Evolutionary conservation across 192 early-diverging fungal species (phyloP).

Genomic region (Coemansia sp.): DNA sequence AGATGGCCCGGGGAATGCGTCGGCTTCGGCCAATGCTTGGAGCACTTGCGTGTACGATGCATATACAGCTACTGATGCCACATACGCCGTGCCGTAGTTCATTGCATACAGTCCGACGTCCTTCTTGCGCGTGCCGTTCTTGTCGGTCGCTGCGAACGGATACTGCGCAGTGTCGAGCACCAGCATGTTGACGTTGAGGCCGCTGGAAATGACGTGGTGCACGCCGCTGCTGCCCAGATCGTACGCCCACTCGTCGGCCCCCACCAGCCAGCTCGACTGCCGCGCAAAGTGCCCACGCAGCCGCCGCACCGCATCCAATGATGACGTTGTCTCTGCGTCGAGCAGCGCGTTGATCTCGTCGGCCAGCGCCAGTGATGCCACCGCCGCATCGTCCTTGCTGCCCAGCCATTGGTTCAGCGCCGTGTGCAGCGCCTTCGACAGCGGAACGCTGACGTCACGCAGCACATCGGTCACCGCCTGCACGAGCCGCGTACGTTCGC

Average conservation of each 20-base stretch:
- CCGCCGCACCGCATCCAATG: constrained; percentile 25
- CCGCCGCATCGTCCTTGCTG: constrained; percentile 55
- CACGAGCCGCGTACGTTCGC: constrained; percentile 66
- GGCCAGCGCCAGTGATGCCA: constrained; percentile 57
- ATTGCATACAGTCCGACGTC: constrained; percentile 95
- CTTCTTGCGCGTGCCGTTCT: constrained; percentile 76
- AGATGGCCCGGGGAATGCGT: constrained; percentile 83
- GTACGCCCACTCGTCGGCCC: constrained; percentile 82
- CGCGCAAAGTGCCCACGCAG: constrained; percentile 49
- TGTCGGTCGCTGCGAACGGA: constrained; percentile 55
- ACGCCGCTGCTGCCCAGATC: constrained; percentile 87
- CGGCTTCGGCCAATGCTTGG: constrained; percentile 87
- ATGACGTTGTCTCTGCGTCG: neutral
- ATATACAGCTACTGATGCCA: constrained; percentile 88
- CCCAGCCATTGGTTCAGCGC: constrained; percentile 70
- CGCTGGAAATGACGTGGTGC: constrained; percentile 84
- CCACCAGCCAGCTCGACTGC: constrained; percentile 86
- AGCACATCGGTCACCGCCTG: constrained; percentile 61
- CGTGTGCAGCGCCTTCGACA: constrained; percentile 58
- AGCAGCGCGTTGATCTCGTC: constrained; percentile 33
- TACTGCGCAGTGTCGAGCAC: constrained; percentile 88
- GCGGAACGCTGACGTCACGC: constrained; percentile 53
- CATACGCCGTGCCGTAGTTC: constrained; percentile 88
- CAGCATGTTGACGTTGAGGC: constrained; percentile 86
- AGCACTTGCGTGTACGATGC: constrained; percentile 86